Evolutionary conservation across 192 early-diverging fungal species (phyloP).

Genomic region (Backusella mclennaniae): DNA sequence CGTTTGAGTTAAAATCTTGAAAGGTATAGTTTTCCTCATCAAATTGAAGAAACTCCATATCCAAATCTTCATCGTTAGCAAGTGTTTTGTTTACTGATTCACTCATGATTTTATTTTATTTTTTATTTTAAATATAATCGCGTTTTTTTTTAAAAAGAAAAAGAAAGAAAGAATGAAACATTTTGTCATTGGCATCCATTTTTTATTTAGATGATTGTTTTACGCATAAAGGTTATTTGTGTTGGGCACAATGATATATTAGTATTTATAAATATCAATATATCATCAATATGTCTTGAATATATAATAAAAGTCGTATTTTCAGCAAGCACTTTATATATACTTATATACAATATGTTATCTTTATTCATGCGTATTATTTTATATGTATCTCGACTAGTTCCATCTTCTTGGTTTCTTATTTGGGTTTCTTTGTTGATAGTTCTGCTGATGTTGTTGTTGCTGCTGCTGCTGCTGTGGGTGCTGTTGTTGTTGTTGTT

Average conservation of each 20-base stretch:
- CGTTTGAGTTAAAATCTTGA: background rate
- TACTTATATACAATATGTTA: background rate
- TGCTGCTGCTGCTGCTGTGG: background rate
- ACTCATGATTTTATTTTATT: background rate
- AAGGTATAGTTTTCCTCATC: too few species aligned
- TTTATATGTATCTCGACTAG: background rate
- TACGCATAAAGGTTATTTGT: background rate
- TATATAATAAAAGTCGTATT: too few species aligned
- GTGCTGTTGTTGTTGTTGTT: background rate
- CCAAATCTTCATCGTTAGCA: background rate
- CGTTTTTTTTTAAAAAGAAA: background rate
- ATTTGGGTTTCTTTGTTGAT: background rate
- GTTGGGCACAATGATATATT: background rate
- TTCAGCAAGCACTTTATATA: background rate
- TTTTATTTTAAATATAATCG: background rate
- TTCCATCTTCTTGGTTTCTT: constrained; percentile 23
- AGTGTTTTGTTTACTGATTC: background rate
- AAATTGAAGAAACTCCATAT: background rate
- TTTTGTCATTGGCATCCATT: background rate
- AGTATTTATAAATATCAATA: too few species aligned
- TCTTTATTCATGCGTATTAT: background rate
- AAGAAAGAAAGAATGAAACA: background rate
- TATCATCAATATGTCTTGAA: too few species aligned
- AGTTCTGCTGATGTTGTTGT: background rate
- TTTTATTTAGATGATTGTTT: background rate